Percentiles rank a stretch among this genome's conserved stretches.
Conservation (phyloP, 2,329 filamentous ascomycete species). For the Hymenoscyphus linearis region DNA sequence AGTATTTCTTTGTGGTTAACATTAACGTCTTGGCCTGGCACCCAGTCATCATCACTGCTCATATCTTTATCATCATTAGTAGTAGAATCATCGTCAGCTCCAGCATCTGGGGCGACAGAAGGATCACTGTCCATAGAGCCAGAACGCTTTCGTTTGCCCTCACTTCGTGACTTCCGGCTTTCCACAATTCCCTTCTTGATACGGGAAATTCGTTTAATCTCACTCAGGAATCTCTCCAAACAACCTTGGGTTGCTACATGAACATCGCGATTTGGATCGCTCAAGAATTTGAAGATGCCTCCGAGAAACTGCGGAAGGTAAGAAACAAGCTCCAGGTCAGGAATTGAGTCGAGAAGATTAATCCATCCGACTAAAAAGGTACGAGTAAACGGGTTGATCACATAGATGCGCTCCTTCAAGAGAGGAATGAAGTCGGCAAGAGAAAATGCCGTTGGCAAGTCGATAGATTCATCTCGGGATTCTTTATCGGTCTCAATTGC, state of each 20-base stretch:
- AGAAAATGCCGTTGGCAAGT: constrained; percentile 84
- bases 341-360: constrained; percentile 89
- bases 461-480: constrained; percentile 37
- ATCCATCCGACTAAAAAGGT: constrained; percentile 97
- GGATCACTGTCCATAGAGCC: constrained; percentile 63
- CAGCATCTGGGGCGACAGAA: constrained; percentile 48
- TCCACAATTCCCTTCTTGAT: constrained; percentile 91
- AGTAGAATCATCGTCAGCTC: constrained; percentile 53
- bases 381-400: constrained; percentile 89
- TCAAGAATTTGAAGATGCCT: constrained; percentile 85
- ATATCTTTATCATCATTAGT: constrained; percentile 52
- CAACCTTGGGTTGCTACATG: constrained; percentile 86
- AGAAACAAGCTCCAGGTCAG: constrained; percentile 88
- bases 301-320: constrained; percentile 88
- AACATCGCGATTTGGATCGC: constrained; percentile 89
- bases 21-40: constrained; percentile 93
- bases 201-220: constrained; percentile 90
- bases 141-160: constrained; percentile 63
- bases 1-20: constrained; percentile 90
- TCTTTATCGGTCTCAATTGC: constrained; percentile 45
- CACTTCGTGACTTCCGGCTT: constrained; percentile 62
- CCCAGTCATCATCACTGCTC: constrained; percentile 84
- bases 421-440: constrained; percentile 86
- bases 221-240: constrained; percentile 81
- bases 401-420: constrained; percentile 88